Evolutionary conservation across 192 early-diverging fungal genomes (phyloP).

Genomic region (Obelidium mucronatum): DNA sequence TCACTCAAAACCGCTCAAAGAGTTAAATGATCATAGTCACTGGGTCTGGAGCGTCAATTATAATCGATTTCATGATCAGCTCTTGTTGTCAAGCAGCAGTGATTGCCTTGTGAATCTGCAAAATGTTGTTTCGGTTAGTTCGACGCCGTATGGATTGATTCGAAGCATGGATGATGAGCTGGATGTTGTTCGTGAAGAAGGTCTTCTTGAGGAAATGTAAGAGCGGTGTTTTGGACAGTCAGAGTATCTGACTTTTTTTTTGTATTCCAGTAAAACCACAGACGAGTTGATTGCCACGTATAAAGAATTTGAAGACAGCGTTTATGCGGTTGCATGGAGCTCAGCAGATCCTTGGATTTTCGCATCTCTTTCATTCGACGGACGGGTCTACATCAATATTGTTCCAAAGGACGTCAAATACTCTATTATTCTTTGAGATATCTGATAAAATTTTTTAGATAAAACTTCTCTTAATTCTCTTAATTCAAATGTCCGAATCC

Average conservation of each 20-base stretch:
- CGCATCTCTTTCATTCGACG: constrained; percentile 92
- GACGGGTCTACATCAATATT: constrained; percentile 88
- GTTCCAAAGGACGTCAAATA: constrained; percentile 89
- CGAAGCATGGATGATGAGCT: constrained; percentile 30
- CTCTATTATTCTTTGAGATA: constrained; percentile 71
- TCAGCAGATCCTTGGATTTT: constrained; percentile 92
- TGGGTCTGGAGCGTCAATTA: constrained; percentile 88
- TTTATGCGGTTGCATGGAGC: constrained; percentile 92
- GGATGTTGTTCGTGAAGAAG: constrained; percentile 42
- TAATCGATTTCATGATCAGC: constrained; percentile 93
- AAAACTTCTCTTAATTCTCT: no score
- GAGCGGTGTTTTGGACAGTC: no score
- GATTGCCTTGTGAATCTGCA: constrained; percentile 91
- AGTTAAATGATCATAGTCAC: constrained; percentile 81
- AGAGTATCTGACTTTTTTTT: no score
- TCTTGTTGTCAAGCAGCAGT: constrained; percentile 83
- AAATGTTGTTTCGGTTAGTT: constrained; percentile 76
- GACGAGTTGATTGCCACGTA: constrained; percentile 90
- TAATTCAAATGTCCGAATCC: no score
- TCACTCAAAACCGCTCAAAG: constrained; percentile 61
- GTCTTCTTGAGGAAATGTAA: no score
- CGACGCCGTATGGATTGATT: constrained; percentile 77
- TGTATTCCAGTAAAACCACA: constrained; percentile 41
- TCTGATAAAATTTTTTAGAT: no score
- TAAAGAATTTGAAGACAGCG: constrained; percentile 95